Base-by-base conservation (phyloP, 2,329 filamentous ascomycete genomes). In the Thielaviopsis euricoi region DNA sequence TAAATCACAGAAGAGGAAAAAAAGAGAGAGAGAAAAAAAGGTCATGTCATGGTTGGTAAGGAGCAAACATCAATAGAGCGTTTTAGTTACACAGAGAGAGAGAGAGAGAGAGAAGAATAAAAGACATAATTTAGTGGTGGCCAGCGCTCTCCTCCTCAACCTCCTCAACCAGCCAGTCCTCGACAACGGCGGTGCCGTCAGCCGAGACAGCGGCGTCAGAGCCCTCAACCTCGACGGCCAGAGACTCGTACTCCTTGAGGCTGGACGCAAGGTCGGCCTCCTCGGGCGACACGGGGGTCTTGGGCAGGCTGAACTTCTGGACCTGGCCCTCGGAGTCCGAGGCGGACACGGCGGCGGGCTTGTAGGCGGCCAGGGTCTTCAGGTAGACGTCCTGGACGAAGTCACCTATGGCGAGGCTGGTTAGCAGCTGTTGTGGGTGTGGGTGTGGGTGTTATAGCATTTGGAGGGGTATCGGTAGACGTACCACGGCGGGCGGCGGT, bases 361-460 rank as follows among this genome's bases (percentile, higher is more conserved):
- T 97, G 86, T 95, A 97, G 74, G 83, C 82, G 77, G 91, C 93
- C 70, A 98, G 83, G 76, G 97, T 90, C 73, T 85, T 86, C 66
- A 98, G 83, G 80, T 98, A 98, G 70, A 98, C 82, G 71, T 97
- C 91, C 76, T 97, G 93, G 67, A 98, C 88, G 68, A 95, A 83
- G 74, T 98, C 93, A 82, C 88, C 93, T 97, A 70, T 51, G 23
- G 59, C 57, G 56, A 61, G 26, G 56, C 55, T 52, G 25, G 66
- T 69, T 65, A 70, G 65, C 61, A 62, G 33, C 48, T 19, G 15
- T 21, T 5, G 13, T 29, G 23, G 17, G 13, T n/a, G 21, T 49
- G 17, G 33, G 55, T 63, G 62, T 62, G 51, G 29, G 57, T 56
- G 50, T 55, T 46, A 17, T n/a, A 17, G 13, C 19, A 1, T 51